A percentile compares a stretch with the other conserved stretches of the same genome.
Evolutionary conservation across 2,329 filamentous ascomycete genomes (phyloP).

Genomic region (Claviceps sp.): DNA sequence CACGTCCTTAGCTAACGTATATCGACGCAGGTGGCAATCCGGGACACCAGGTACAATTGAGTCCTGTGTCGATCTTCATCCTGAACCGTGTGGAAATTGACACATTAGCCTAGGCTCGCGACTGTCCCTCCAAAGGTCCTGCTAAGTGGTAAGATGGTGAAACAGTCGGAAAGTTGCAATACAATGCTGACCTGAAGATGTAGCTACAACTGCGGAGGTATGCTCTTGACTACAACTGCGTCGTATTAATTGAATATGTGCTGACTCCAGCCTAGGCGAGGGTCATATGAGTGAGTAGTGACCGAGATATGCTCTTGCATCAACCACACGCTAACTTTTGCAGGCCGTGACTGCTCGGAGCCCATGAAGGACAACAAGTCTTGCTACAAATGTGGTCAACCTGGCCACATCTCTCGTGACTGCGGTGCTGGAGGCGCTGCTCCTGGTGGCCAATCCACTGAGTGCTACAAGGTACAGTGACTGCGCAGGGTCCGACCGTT

Average conservation of each 20-base stretch:
- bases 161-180: background rate
- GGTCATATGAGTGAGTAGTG: slow-evolving; percentile 67
- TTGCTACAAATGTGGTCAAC: slow-evolving; percentile 66
- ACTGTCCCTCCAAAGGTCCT: slow-evolving; percentile 73
- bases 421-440: slow-evolving; percentile 46
- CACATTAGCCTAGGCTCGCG: slow-evolving; percentile 49
- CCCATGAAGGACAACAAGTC: slow-evolving; percentile 76
- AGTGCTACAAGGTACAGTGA: slow-evolving; percentile 71
- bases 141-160: slow-evolving; percentile 56
- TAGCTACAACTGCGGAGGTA: slow-evolving; percentile 73
- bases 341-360: slow-evolving; percentile 81
- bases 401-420: slow-evolving; percentile 86
- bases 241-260: slow-evolving; percentile 2
- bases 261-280: slow-evolving; percentile 30
- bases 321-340: slow-evolving; percentile 1
- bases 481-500: background rate
- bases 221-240: slow-evolving; percentile 19
- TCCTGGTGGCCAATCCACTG: slow-evolving; percentile 38
- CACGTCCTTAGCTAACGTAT: background rate
- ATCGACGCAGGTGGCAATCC: slow-evolving; percentile 50
- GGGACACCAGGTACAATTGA: slow-evolving; percentile 56
- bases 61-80: background rate
- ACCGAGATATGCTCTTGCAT: background rate
- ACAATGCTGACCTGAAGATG: slow-evolving; percentile 9
- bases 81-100: slow-evolving; percentile 8